A percentile compares a stretch with the other conserved stretches of the same genome.
Conservation (phyloP, 345 rosid genomes). For the Odontarrhena argentea region DNA sequence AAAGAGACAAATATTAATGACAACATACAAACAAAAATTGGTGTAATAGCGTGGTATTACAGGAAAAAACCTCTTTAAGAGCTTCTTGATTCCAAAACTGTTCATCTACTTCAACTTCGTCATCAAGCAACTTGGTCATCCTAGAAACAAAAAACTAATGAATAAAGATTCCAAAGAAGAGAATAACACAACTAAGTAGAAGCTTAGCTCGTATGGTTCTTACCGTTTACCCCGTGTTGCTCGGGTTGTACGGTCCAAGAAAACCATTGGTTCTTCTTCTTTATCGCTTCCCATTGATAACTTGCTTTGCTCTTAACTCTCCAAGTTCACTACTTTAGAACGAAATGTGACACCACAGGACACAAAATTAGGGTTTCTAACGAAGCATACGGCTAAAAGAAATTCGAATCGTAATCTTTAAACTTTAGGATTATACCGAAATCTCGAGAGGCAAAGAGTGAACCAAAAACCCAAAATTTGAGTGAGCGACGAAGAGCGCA, state of each 20-base stretch:
- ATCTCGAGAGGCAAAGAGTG: background rate
- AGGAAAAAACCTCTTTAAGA: constrained; percentile 67
- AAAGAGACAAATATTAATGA: constrained; percentile 1
- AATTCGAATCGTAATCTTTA: background rate
- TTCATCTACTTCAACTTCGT: constrained; percentile 86
- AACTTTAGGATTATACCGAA: constrained; percentile 5
- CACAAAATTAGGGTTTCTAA: background rate
- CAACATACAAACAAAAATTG: background rate
- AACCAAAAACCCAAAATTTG: background rate
- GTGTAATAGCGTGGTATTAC: background rate
- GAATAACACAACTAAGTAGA: background rate
- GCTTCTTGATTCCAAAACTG: constrained; percentile 95
- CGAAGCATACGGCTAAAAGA: background rate
- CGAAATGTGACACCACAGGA: background rate
- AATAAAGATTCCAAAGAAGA: background rate
- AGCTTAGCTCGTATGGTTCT: constrained; percentile 1
- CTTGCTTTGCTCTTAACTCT: constrained; percentile 12
- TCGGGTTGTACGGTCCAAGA: constrained; percentile 74
- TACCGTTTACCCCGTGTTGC: constrained; percentile 81
- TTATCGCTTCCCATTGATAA: constrained; percentile 53
- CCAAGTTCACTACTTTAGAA: constrained; percentile 19
- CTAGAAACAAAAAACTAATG: constrained; percentile 39
- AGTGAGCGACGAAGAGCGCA: constrained; percentile 17
- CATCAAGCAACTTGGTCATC: constrained; percentile 86
- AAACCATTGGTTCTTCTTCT: constrained; percentile 57